Conservation (phyloP, 495 filamentous ascomycete species). For the Daldinia grandis region DNA sequence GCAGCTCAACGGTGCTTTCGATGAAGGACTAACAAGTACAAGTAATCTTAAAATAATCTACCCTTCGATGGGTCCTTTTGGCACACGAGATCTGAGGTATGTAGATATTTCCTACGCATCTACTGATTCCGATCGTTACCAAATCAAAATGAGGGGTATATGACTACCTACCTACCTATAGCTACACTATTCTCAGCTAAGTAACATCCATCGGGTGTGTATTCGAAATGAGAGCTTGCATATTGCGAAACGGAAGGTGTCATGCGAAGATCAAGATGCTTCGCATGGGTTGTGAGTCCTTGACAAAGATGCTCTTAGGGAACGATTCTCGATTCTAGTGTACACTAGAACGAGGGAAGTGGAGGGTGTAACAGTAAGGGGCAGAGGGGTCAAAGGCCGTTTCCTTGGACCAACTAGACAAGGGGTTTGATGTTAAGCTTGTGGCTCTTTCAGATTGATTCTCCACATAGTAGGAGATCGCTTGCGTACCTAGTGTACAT, state of each 20-base stretch:
- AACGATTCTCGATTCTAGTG: slow-evolving; percentile 5
- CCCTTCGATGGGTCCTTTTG: not conserved
- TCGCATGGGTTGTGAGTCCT: not conserved
- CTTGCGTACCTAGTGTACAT: slow-evolving; percentile 14
- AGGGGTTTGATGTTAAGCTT: not conserved
- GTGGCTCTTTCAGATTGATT: not conserved
- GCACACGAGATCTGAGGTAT: not conserved
- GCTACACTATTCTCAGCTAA: not conserved
- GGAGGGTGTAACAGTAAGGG: slow-evolving; percentile 8
- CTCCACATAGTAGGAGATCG: slow-evolving; percentile 5
- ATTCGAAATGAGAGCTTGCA: slow-evolving; percentile 5
- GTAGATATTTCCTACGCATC: not conserved
- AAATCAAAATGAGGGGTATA: not conserved
- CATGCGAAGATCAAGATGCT: slow-evolving; percentile 2
- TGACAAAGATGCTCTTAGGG: not conserved
- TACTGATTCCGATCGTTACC: not conserved
- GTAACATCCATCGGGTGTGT: not conserved
- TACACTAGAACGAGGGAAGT: slow-evolving; percentile 14
- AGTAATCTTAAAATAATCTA: not conserved
- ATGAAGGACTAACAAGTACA: not conserved
- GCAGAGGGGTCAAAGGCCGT: not conserved
- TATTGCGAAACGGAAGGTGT: slow-evolving; percentile 28
- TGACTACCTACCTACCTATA: too few species aligned
- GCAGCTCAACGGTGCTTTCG: not conserved
- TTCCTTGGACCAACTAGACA: not conserved